phyloP scores from a whole-genome alignment of 768 basidiomycete genomes.

The Tephrocybe sp. region DNA sequence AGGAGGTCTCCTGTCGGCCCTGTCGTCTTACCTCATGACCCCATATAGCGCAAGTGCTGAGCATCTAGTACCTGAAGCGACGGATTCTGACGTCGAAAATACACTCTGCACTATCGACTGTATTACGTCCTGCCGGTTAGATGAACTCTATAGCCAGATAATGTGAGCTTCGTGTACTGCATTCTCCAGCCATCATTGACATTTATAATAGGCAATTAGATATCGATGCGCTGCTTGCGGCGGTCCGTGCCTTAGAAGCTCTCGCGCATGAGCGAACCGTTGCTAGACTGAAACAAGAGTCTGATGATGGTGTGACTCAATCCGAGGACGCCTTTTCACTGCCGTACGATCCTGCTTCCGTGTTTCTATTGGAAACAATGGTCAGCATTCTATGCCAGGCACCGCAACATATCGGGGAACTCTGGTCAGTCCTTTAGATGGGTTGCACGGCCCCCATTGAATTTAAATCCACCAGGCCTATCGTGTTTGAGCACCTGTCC shows the following conservation, averaged over 20 bases:
- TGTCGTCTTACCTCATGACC: constrained; percentile 96
- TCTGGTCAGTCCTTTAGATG: constrained; percentile 60
- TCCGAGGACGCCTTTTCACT: constrained; percentile 52
- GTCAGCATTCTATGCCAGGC: constrained; percentile 83
- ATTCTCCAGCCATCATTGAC: neutral
- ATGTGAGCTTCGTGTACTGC: constrained; percentile 54
- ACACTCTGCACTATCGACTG: constrained; percentile 96
- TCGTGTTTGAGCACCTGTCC: constrained; percentile 91
- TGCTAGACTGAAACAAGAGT: constrained; percentile 69
- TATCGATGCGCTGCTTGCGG: constrained; percentile 77
- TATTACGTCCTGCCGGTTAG: constrained; percentile 88
- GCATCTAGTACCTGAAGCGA: constrained; percentile 81
- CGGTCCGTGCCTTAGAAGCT: constrained; percentile 82
- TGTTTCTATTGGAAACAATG: constrained; percentile 94
- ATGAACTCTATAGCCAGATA: constrained; percentile 93
- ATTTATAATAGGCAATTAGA: constrained; percentile 63
- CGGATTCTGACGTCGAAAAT: constrained; percentile 88
- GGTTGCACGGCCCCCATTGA: neutral
- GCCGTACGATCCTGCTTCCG: constrained; percentile 93
- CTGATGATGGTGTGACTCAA: constrained; percentile 52
- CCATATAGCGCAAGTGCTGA: constrained; percentile 82
- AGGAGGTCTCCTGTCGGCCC: constrained; percentile 88
- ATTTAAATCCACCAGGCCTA: constrained; percentile 66
- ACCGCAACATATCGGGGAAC: constrained; percentile 77
- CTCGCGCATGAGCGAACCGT: constrained; percentile 89